Percentiles rank a stretch among this genome's conserved stretches.
Conservation (phyloP, 495 filamentous ascomycete genomes). For the Penicillium fimorum region DNA sequence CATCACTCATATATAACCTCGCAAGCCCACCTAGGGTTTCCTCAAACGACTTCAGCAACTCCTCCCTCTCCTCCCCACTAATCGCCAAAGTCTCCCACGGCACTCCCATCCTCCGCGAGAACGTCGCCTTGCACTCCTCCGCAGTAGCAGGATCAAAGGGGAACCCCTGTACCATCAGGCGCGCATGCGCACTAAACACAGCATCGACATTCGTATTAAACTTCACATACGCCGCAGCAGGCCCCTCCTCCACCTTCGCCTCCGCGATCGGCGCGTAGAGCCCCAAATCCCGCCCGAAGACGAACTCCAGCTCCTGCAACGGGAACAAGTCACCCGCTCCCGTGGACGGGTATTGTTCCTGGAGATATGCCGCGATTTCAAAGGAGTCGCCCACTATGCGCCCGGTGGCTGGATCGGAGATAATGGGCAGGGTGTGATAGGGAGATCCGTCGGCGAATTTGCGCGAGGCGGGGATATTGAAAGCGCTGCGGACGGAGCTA, state of each 20-base stretch:
- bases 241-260: background rate
- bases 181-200: slow-evolving; percentile 45
- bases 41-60: slow-evolving; percentile 35
- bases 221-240: slow-evolving; percentile 17
- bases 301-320: slow-evolving; percentile 30
- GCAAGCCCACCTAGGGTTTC: slow-evolving; percentile 43
- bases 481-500: slow-evolving; percentile 36
- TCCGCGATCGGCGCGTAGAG: background rate
- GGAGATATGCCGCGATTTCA: slow-evolving; percentile 58
- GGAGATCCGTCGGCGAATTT: slow-evolving; percentile 55
- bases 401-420: background rate
- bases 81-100: slow-evolving; percentile 50
- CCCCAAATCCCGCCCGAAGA: slow-evolving; percentile 1
- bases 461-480: slow-evolving; percentile 47
- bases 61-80: slow-evolving; percentile 41
- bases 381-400: slow-evolving; percentile 57
- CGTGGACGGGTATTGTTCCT: slow-evolving; percentile 42
- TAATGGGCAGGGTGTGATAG: slow-evolving; percentile 20
- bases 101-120: slow-evolving; percentile 44
- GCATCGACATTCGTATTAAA: slow-evolving; percentile 54
- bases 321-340: slow-evolving; percentile 43
- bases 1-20: slow-evolving; percentile 31
- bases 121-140: slow-evolving; percentile 43
- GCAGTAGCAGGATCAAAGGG: slow-evolving; percentile 46
- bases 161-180: slow-evolving; percentile 33